Evolutionary conservation across 1,139 yeast species (phyloP).

Genomic region (Sugiyamaella neomexicana): DNA sequence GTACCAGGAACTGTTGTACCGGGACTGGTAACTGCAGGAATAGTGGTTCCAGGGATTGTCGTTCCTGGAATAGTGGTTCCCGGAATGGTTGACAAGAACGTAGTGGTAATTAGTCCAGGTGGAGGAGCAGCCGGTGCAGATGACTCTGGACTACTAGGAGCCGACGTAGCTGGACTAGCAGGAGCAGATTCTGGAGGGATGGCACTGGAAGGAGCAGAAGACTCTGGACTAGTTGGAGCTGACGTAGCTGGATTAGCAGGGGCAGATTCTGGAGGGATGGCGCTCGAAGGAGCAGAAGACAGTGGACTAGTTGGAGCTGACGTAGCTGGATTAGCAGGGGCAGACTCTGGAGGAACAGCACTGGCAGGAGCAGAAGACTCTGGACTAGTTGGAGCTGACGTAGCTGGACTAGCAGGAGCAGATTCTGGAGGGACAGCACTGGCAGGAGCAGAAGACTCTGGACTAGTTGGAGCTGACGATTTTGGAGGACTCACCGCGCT

Average conservation of each 20-base stretch:
- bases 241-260: conserved; percentile 7
- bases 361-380: not conserved
- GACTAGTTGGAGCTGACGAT: conserved; percentile 8
- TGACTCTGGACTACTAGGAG: not conserved
- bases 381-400: conserved; percentile 10
- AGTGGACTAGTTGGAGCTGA: conserved; percentile 24
- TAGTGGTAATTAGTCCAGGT: conserved; percentile 18
- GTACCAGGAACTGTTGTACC: conserved; percentile 24
- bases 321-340: conserved; percentile 8
- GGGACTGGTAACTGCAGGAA: conserved; percentile 8
- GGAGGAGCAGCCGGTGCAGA: not conserved
- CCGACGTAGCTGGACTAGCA: not conserved
- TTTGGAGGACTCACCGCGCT: conserved; percentile 21
- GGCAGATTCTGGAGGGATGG: not conserved
- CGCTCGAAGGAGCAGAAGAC: not conserved
- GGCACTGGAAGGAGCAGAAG: not conserved
- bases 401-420: not conserved
- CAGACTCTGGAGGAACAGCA: not conserved
- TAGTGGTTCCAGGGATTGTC: conserved; percentile 28
- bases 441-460: not conserved
- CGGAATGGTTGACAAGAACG: conserved; percentile 22
- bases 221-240: not conserved
- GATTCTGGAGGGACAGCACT: not conserved
- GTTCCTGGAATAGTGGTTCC: conserved; percentile 28
- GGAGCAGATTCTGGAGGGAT: not conserved